These are phyloP conservation scores for Amoebophrya sp. DNA, from an alignment of 169 alveolate genomes.

Conservation along the genomic window DNA sequence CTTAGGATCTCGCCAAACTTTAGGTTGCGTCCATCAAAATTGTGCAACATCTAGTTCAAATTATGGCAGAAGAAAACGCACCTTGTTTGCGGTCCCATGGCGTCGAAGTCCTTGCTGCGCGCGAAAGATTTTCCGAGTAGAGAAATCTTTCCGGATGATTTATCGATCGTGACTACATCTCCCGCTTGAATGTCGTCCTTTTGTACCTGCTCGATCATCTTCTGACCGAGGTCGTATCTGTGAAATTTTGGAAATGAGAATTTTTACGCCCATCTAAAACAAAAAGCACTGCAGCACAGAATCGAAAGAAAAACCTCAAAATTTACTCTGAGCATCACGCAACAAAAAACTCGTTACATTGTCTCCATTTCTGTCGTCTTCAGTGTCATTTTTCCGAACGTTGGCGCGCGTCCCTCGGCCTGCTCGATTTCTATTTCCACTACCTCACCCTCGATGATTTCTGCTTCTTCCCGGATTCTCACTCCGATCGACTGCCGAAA, in stretches of 20 bases:
- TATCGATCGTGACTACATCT: constrained; percentile 91
- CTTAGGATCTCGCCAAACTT: too few relatives aligned
- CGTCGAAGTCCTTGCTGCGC: constrained; percentile 93
- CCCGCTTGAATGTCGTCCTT: constrained; percentile 74
- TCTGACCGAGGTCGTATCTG: constrained; percentile 34
- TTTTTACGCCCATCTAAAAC: not conserved
- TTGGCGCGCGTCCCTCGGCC: constrained; percentile 51
- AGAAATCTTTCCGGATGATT: constrained; percentile 91
- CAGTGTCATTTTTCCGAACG: constrained; percentile 63
- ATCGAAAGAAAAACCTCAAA: not conserved
- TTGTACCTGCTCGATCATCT: constrained; percentile 50
- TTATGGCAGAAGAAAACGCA: too few relatives aligned
- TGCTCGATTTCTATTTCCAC: constrained; percentile 96
- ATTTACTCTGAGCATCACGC: not conserved
- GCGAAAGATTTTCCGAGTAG: constrained; percentile 95
- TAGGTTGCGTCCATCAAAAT: too few relatives aligned
- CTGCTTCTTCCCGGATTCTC: constrained; percentile 96
- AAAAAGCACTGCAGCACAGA: constrained; percentile 51
- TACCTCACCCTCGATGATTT: constrained; percentile 98
- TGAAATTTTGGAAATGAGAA: not conserved
- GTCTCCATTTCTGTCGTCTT: constrained; percentile 99
- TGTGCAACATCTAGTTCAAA: too few relatives aligned
- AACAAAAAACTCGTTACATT: constrained; percentile 68
- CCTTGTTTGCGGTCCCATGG: constrained; percentile 89
- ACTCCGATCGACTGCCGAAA: constrained; percentile 97